Conservation (phyloP, 1,284 basidiomycete species). For the Boletus coffeatus region DNA sequence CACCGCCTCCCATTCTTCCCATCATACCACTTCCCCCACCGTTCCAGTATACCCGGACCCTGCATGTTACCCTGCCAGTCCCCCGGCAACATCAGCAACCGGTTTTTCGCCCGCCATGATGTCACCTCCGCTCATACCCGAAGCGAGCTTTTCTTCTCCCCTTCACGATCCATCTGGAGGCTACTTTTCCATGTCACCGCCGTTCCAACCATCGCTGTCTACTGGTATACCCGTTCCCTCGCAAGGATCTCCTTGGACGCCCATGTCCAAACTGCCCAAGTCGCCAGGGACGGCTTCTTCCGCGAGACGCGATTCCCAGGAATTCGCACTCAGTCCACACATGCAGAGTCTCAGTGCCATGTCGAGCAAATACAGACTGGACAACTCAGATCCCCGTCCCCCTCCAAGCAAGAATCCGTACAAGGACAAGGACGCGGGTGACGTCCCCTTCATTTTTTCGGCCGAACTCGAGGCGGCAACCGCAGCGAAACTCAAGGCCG, state of each 20-base stretch:
- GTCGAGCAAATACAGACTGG: constrained; percentile 25
- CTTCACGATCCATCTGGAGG: constrained; percentile 9
- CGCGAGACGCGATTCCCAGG: constrained; percentile 22
- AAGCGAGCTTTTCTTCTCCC: no score
- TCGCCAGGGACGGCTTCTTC: not conserved
- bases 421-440: constrained; percentile 28
- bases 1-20: no score
- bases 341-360: constrained; percentile 10
- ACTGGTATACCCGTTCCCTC: constrained; percentile 3
- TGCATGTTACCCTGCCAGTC: no score
- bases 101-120: no score
- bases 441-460: constrained; percentile 31
- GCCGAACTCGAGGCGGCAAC: constrained; percentile 25
- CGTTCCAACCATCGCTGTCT: constrained; percentile 12
- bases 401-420: constrained; percentile 10
- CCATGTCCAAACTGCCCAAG: constrained; percentile 9
- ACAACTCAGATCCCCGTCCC: constrained; percentile 15
- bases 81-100: no score
- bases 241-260: constrained; percentile 19
- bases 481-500: constrained; percentile 27
- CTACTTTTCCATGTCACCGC: constrained; percentile 12
- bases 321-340: constrained; percentile 9
- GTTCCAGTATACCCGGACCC: no score
- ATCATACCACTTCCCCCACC: no score
- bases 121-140: no score